A percentile compares a stretch with the other conserved stretches of the same genome.
Evolutionary conservation across 495 filamentous ascomycete genomes (phyloP).

Genomic region (Saxophila tyrrhenica): DNA sequence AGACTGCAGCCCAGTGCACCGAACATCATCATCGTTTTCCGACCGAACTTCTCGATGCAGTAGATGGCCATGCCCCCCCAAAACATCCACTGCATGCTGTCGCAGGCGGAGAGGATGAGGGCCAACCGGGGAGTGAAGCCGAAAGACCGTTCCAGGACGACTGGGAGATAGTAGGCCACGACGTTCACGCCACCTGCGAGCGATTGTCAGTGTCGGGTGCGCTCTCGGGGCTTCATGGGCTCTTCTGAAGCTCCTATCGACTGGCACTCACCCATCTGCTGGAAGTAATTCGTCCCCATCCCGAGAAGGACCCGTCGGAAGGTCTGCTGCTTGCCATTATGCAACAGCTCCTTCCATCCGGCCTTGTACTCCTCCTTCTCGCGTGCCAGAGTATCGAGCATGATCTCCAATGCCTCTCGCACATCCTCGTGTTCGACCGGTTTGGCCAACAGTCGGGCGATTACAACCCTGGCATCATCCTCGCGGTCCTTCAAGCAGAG

Average conservation of each 20-base stretch:
- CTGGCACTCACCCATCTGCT: constrained; percentile 23
- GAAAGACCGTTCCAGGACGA: constrained; percentile 40
- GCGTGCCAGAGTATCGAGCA: constrained; percentile 26
- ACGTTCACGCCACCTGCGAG: constrained; percentile 20
- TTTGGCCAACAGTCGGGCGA: constrained; percentile 25
- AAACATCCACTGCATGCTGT: constrained; percentile 21
- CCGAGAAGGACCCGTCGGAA: constrained; percentile 22
- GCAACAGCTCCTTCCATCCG: constrained; percentile 17
- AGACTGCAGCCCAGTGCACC: constrained; percentile 21
- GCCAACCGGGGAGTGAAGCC: constrained; percentile 19
- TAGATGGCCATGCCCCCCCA: constrained; percentile 21
- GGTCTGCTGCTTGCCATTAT: constrained; percentile 17
- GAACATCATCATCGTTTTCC: constrained; percentile 20
- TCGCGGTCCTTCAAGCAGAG: constrained; percentile 23
- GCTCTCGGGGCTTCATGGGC: background rate
- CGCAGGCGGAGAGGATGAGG: constrained; percentile 22
- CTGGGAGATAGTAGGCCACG: constrained; percentile 28
- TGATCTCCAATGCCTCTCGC: constrained; percentile 19
- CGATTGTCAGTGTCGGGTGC: background rate
- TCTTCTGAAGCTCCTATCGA: too few species aligned
- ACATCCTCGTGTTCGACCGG: constrained; percentile 14
- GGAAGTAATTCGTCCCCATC: constrained; percentile 21
- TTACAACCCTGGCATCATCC: constrained; percentile 22
- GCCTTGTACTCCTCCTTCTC: constrained; percentile 19
- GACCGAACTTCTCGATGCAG: constrained; percentile 21